Base-by-base conservation (phyloP, 495 filamentous ascomycete species). In the Penicillium lagena region DNA sequence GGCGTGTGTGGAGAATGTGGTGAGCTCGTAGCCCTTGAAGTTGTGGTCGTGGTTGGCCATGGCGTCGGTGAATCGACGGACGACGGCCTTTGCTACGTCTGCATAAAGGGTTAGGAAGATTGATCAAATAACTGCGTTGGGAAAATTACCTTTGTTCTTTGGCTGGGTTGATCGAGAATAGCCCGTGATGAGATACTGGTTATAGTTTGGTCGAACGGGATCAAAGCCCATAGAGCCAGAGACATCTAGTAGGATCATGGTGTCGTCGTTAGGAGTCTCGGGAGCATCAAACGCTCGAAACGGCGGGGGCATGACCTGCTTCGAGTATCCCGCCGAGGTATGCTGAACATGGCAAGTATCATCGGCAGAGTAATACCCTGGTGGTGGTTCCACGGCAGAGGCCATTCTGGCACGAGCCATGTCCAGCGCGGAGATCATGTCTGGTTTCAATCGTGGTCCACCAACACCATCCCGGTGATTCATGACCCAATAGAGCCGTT, bases 401-500 rank as follows among this genome's bases (percentile, higher is more conserved):
- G 59, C 64, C 67, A 72, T 73, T 35, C 71, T 56, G 4, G 50
- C 54, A 2, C 59, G 57, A 36, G 70, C 70, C 63, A 69, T 56
- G 9, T 64, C 49, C 47, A 73, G 54, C 33, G 53, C 61, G 9
- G 70, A 71, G 29, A 72, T 71, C 10, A 64, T 43, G 45, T 71
- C 63, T 4, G 64, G 71, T 45, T 73, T 75, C 59, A 73, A 39
- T 34, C 59, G 49, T 39, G 43, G 43, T 17, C 56, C 55, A 7
- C 40, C 32, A 35, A 12, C 35, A 9, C 63, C 63, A 34, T 55
- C 56, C 45, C 68, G 56, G 49, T 75, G 66, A 49, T 71, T 73
- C 39, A 72, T 47, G 2, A 72, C 68, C 71, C 71, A 75, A 45
- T 73, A 75, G 12, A 73, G 47, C 12, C 71, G 62, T 43, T 75